Base-by-base conservation (phyloP, 805 yeast species). In the Diddensiella caesifluorescens region DNA sequence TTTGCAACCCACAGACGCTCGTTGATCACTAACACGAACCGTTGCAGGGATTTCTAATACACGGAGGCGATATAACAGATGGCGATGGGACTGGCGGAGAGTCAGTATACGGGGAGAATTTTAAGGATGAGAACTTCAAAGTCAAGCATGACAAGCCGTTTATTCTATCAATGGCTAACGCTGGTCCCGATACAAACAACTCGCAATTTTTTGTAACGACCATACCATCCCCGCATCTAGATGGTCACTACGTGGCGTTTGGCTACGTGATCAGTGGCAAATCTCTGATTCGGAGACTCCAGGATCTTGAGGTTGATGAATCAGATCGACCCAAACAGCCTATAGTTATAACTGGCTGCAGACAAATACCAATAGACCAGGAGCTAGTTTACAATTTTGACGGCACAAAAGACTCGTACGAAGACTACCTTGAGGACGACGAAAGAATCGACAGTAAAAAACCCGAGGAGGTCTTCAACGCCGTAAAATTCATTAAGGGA, bases 131-230 rank as follows among this genome's bases (percentile, higher is more conserved):
- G 63, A 82, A 82, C 63, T 90, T 92, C 62, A 62, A 70, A 37
- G 60, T 77, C 51, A 74, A 72, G 48, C 97, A 90, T 60, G 87
- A 80, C 50, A 73, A 74, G 56, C 97, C 97, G 42, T 89, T 83
- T 63, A 70, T 90, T 52, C 73, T 90, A 53, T 85, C 95, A 5
- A 92, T 90, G 97, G 97, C 98, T 43, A 90, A 92, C 59, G 85
- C 96, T 3, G 97, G 97, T n/a, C 88, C 95, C 45, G 78, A 81
- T 62, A 90, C 97, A 36, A 92, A 90, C 59, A 97, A 97, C 1
- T 87, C 96, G 2, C 97, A 92, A 65, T 92, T 87, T 55, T 92
- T 92, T 63, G 79, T 90, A 56, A 90, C 98, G 20, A 86, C 96
- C 2, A 92, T 79, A 2, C 80, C 87, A 30, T 87, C 97, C 1